Percentiles rank a stretch among this genome's conserved stretches.
Conservation (phyloP, 345 rosid genomes). For the Excoecaria agallocha region DNA sequence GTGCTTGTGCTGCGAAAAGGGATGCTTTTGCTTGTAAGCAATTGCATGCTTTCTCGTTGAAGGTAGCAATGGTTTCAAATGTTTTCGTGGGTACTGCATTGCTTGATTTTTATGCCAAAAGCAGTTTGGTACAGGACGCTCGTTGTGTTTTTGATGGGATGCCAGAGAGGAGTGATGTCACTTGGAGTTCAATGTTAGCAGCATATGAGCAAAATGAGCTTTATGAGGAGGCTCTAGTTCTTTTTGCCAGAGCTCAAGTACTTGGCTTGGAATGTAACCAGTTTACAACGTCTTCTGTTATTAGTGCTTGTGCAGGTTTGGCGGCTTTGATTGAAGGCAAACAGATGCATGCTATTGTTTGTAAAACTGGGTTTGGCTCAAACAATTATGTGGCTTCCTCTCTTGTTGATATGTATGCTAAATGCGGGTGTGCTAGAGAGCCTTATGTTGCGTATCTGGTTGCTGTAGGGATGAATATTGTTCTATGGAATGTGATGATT, state of each 20-base stretch:
- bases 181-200: slow-evolving; percentile 86
- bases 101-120: slow-evolving; percentile 77
- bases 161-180: slow-evolving; percentile 60
- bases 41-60: slow-evolving; percentile 60
- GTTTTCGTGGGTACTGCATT: slow-evolving; percentile 69
- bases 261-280: slow-evolving; percentile 48
- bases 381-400: slow-evolving; percentile 60
- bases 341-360: slow-evolving; percentile 61
- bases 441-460: slow-evolving; percentile 52
- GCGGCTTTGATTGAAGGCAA: slow-evolving; percentile 69
- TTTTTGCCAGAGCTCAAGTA: slow-evolving; percentile 42
- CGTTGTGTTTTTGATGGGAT: slow-evolving; percentile 52
- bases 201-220: slow-evolving; percentile 70
- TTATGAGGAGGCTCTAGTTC: slow-evolving; percentile 61
- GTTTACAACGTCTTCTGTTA: slow-evolving; percentile 60
- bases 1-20: slow-evolving; percentile 52
- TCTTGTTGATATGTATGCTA: slow-evolving; percentile 80
- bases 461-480: slow-evolving; percentile 47
- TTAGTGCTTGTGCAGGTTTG: slow-evolving; percentile 71
- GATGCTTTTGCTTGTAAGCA: slow-evolving; percentile 49
- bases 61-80: slow-evolving; percentile 46
- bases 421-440: slow-evolving; percentile 65
- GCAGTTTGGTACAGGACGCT: slow-evolving; percentile 52
- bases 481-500: slow-evolving; percentile 73
- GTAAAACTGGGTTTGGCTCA: slow-evolving; percentile 56